Conservation (phyloP, 1,284 basidiomycete genomes). For the Malassezia furfur region DNA sequence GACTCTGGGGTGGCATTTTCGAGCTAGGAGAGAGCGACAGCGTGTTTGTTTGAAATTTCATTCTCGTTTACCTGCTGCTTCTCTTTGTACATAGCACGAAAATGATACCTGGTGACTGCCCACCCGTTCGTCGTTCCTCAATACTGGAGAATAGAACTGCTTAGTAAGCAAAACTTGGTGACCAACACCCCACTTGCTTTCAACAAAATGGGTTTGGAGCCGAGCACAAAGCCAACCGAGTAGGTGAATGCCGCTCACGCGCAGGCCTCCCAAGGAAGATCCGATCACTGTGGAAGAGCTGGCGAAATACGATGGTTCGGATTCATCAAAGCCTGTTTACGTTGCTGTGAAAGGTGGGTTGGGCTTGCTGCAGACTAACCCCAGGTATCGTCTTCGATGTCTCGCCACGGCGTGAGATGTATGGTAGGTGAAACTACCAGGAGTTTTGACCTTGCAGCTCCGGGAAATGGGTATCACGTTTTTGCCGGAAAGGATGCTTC, state of each 20-base stretch:
- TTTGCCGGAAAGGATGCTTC: constrained; percentile 74
- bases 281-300: constrained; percentile 64
- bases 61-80: no score
- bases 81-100: no score
- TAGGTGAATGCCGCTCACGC: constrained; percentile 11
- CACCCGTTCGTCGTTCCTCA: no score
- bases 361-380: neutral
- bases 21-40: neutral
- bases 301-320: constrained; percentile 61
- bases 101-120: no score
- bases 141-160: no score
- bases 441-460: constrained; percentile 12
- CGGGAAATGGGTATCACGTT: constrained; percentile 48
- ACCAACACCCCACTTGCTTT: no score
- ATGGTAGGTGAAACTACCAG: constrained; percentile 55
- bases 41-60: no score
- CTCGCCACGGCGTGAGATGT: constrained; percentile 64
- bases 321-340: constrained; percentile 62
- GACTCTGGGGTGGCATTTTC: constrained; percentile 37
- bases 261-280: constrained; percentile 64
- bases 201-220: constrained; percentile 21
- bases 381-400: constrained; percentile 72
- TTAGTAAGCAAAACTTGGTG: no score
- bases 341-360: constrained; percentile 73
- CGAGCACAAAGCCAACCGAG: constrained; percentile 32